Evolutionary conservation across 2,329 filamentous ascomycete genomes (phyloP), one percentile per base, ranked within the genome.

Genomic region (Cladosporium oxysporum): DNA sequence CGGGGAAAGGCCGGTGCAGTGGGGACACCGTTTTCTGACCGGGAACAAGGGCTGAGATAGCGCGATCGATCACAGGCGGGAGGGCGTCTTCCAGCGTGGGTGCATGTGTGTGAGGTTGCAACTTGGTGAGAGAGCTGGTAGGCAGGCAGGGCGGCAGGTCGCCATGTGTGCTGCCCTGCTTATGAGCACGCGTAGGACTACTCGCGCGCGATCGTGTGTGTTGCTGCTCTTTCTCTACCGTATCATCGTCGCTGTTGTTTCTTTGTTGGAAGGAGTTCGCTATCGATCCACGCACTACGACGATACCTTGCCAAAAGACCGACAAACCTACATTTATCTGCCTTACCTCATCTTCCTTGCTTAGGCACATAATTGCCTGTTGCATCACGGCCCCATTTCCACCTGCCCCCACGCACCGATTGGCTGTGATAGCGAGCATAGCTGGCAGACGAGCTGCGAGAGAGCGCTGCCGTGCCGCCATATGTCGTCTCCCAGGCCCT

Each of bases 31-130:
- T 41, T 59, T 31, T 59, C 16, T 59, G 33, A 23, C 57, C 21
- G 35, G 57, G 57, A 28, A 37, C 57, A 59, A 59, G 57, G 57
- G 57, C 57, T 44, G 37, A 47, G 33, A 37, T 59, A 59, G 57
- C 57, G 57, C 57, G 57, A 59, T 59, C 57, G 57, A 59, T 59
- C 57, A 59, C 37, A 47, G 33, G 57, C 33, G 37, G 57, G 35
- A 35, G 26, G 57, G 33, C 50, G 23, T 23, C 35, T 29, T 16
- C 16, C 29, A 33, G 29, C 26, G 29, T 33, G 18, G 7, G n/a
- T 41, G 55, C n/a, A 26, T 59, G 57, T 31, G 26, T 7, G 28
- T 29, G 23, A 52, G 28, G 8, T 18, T 29, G 23, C 16, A 18
- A 26, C 23, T 23, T 52, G 21, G 49, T 28, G 49, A 29, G 49